Evolutionary conservation across 805 yeast species (phyloP), one percentile per base, ranked within the genome.

Genomic region (Barnettozyma californica): DNA sequence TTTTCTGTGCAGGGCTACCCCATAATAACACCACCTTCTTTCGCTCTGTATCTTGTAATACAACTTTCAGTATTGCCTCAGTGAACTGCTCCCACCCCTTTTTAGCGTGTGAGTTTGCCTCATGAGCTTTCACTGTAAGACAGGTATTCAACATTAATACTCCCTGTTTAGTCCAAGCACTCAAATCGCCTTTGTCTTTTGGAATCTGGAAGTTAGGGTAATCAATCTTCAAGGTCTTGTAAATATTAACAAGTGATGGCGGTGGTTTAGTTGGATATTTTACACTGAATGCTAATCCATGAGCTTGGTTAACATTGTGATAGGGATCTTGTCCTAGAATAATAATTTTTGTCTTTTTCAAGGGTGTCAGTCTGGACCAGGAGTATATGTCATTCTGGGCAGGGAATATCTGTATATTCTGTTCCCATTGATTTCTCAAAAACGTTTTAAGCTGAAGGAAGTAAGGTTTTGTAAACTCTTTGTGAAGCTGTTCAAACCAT

Each of bases 261-360:
- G 99, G 98, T 2, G 94, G 85, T 1, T 81, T 80, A 1, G 89
- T 83, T 1, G 96, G 95, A 29, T 86, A 84, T 48, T 80, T 75
- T 1, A 94, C 98, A 19, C 95, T 86, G 58, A 94, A 94, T 3
- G 99, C 98, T 26, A 94, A 69, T 0, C 99, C 99, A 61, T 94
- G 99, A 0, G 99, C 99, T 65, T 94, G 99, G 63, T 87, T 86
- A 57, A 67, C 67, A 64, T 90, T 89, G 66, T 94, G 99, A 64
- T 94, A 94, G 0, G 99, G 99, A 64, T 94, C 99, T 65, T 94
- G 99, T 1, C 99, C 99, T 41, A 94, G 70, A 11, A 94, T 77
- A 1, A 94, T 76, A 25, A 92, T 94, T 59, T 81, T 83, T 18
- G 90, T 86, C 3, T 76, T 64, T 4, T 79, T 70, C 19, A 92